These are phyloP conservation scores for Ganoderma lucidum DNA, from an alignment of 1,284 basidiomycete species.

Conservation along the genomic window DNA sequence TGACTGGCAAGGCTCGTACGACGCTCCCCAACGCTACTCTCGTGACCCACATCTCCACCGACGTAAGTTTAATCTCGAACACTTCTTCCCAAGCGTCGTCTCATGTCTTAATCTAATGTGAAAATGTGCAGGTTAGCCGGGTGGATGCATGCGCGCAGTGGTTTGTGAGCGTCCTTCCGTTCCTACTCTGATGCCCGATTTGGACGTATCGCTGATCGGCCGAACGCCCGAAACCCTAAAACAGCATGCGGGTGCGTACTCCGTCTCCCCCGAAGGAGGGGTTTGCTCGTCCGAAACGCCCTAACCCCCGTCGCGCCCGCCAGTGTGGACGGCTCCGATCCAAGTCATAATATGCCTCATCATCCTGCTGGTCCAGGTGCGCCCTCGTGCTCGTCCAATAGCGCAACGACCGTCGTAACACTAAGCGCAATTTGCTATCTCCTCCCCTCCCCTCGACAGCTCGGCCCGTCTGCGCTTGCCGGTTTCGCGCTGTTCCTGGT, in stretches of 20 bases:
- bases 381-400: conserved; percentile 19
- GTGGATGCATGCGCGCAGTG: conserved; percentile 69
- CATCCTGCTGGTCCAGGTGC: conserved; percentile 65
- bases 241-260: conserved; percentile 53
- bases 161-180: conserved; percentile 60
- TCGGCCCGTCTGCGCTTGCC: conserved; percentile 80
- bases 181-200: conserved; percentile 9
- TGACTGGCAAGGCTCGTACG: conserved; percentile 74
- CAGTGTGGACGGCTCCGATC: conserved; percentile 76
- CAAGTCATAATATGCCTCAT: conserved; percentile 69
- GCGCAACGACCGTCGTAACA: not conserved
- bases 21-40: conserved; percentile 73
- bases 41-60: conserved; percentile 78
- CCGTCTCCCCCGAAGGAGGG: not conserved
- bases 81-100: not conserved
- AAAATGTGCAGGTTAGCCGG: conserved; percentile 53
- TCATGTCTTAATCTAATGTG: not conserved
- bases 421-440: conserved; percentile 5
- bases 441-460: conserved; percentile 45
- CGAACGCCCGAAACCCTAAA: not conserved
- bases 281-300: not conserved
- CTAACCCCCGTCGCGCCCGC: not conserved
- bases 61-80: conserved; percentile 51
- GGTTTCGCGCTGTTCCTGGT: conserved; percentile 80
- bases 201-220: conserved; percentile 7